Percentiles rank a stretch among this genome's conserved stretches.
Conservation (phyloP, 768 basidiomycete species). For the Suillus subluteus region DNA sequence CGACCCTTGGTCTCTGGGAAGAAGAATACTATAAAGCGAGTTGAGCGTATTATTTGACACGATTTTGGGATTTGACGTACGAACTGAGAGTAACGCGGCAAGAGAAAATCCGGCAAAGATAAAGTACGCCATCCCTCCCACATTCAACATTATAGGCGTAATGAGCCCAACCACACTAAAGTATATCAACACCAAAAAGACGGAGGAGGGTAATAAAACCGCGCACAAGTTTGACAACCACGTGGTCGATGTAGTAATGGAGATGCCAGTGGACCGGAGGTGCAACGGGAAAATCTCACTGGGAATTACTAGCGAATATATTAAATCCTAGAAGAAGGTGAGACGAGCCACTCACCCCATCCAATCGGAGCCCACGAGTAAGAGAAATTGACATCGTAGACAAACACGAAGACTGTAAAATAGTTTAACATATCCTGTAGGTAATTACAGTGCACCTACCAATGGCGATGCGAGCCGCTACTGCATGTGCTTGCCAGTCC, state of each 20-base stretch:
- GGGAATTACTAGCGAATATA: slow-evolving; percentile 37
- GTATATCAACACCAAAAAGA: background rate
- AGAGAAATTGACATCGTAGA: slow-evolving; percentile 42
- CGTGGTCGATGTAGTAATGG: slow-evolving; percentile 45
- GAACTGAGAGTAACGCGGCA: slow-evolving; percentile 33
- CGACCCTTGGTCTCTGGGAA: slow-evolving; percentile 39
- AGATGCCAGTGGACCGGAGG: slow-evolving; percentile 44
- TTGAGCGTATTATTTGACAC: background rate
- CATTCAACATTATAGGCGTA: slow-evolving; percentile 49
- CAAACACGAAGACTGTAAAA: slow-evolving; percentile 39
- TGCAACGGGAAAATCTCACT: slow-evolving; percentile 46
- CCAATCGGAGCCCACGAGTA: slow-evolving; percentile 40
- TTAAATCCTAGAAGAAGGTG: slow-evolving; percentile 8
- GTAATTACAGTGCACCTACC: slow-evolving; percentile 29
- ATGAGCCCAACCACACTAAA: slow-evolving; percentile 34
- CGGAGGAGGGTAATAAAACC: background rate
- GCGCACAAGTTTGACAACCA: slow-evolving; percentile 51
- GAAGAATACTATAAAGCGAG: slow-evolving; percentile 24
- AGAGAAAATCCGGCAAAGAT: slow-evolving; percentile 38
- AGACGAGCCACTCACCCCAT: slow-evolving; percentile 22
- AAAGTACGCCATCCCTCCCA: slow-evolving; percentile 32
- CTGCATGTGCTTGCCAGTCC: slow-evolving; percentile 32
- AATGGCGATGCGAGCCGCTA: slow-evolving; percentile 33
- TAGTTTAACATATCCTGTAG: slow-evolving; percentile 19
- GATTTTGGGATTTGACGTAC: slow-evolving; percentile 20